These are phyloP conservation scores for Mycena pura DNA, from an alignment of 768 basidiomycete genomes.

Conservation along the genomic window DNA sequence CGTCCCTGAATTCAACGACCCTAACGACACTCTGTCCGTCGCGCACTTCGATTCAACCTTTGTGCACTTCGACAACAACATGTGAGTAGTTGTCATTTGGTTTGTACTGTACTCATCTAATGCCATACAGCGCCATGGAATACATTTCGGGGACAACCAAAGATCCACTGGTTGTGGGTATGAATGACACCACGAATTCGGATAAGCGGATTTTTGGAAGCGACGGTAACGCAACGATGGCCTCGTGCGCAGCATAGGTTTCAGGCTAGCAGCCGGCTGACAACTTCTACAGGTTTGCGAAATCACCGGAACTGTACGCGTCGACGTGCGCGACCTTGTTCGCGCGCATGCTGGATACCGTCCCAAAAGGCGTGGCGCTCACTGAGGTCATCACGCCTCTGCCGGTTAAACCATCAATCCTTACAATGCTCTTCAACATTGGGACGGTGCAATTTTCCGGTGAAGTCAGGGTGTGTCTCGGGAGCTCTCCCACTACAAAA, in stretches of 20 bases:
- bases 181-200: constrained; percentile 43
- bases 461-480: constrained; percentile 1
- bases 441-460: neutral
- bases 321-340: constrained; percentile 5
- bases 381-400: constrained; percentile 6
- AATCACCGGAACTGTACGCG: neutral
- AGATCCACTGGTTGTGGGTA: constrained; percentile 41
- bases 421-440: neutral
- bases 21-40: neutral
- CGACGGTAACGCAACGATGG: constrained; percentile 44
- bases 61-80: constrained; percentile 2
- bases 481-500: neutral
- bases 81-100: neutral
- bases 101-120: neutral
- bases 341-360: constrained; percentile 10
- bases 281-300: neutral
- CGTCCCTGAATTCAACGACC: constrained; percentile 3
- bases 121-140: constrained; percentile 37
- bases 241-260: constrained; percentile 26
- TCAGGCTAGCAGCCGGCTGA: neutral
- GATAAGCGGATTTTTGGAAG: constrained; percentile 43
- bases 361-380: constrained; percentile 1
- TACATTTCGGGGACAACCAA: constrained; percentile 44
- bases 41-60: constrained; percentile 7
- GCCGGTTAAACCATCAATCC: neutral